Evolutionary conservation across 352 stramenopile species (phyloP).

Genomic region (Globisporangium abappressorium): DNA sequence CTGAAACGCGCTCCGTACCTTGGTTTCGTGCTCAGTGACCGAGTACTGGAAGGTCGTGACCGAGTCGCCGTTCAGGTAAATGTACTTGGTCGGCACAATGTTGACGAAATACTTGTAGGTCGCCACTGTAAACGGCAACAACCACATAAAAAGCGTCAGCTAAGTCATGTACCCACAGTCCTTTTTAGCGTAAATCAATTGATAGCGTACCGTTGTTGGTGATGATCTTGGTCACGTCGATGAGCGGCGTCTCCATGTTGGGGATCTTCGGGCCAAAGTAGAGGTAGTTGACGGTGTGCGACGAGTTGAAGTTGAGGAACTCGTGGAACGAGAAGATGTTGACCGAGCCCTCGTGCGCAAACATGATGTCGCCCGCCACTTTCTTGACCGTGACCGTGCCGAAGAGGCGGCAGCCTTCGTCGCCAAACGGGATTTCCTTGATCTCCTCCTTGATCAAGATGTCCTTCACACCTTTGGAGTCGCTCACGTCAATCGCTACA

Average conservation of each 20-base stretch:
- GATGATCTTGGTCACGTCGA: slow-evolving; percentile 83
- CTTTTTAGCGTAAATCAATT: neutral
- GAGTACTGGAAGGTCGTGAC: slow-evolving; percentile 87
- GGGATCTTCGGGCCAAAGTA: slow-evolving; percentile 76
- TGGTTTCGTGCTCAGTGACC: slow-evolving; percentile 78
- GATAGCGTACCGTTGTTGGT: slow-evolving; percentile 58
- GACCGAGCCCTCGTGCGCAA: slow-evolving; percentile 81
- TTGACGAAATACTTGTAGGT: slow-evolving; percentile 90
- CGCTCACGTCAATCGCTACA: slow-evolving; percentile 81
- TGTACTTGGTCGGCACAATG: slow-evolving; percentile 82
- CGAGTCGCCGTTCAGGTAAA: slow-evolving; percentile 66
- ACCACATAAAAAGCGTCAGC: neutral
- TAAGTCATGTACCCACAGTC: neutral
- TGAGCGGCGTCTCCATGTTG: slow-evolving; percentile 84
- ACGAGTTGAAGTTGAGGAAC: slow-evolving; percentile 89
- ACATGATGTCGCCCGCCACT: slow-evolving; percentile 79
- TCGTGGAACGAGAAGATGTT: slow-evolving; percentile 86
- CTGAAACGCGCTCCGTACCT: slow-evolving; percentile 15
- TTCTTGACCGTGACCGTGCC: slow-evolving; percentile 77
- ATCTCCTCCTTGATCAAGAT: slow-evolving; percentile 72
- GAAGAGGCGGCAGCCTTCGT: slow-evolving; percentile 74
- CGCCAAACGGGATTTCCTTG: slow-evolving; percentile 47
- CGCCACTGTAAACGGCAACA: slow-evolving; percentile 39
- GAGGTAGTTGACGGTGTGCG: slow-evolving; percentile 76
- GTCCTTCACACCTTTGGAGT: slow-evolving; percentile 83